Conservation (phyloP, 306 rosid genomes). For the Ormosia emarginata region DNA sequence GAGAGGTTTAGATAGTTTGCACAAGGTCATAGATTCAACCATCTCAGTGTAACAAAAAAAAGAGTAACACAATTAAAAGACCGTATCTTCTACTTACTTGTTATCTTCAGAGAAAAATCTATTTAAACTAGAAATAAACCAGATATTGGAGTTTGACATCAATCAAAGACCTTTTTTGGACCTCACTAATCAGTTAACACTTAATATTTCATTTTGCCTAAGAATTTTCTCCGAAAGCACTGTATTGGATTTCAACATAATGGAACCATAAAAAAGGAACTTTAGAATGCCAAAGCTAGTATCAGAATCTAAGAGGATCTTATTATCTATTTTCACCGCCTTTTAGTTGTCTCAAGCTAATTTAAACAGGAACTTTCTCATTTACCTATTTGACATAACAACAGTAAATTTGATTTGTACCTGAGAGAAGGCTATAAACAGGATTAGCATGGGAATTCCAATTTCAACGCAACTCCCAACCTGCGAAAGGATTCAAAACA, state of each 20-base stretch:
- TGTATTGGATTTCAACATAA: not conserved
- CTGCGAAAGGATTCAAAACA: conserved; percentile 43
- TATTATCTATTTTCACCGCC: not conserved
- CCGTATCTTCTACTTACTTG: not conserved
- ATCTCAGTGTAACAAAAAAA: not conserved
- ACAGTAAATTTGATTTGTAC: conserved; percentile 30
- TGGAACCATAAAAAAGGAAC: not conserved
- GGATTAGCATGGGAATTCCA: conserved; percentile 91
- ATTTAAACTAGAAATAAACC: no score
- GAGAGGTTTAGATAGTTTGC: not conserved
- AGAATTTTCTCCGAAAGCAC: not conserved
- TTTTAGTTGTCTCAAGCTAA: not conserved
- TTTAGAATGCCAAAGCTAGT: no score
- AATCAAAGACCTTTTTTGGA: not conserved
- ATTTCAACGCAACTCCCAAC: conserved; percentile 96
- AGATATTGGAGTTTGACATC: no score
- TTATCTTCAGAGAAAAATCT: no score
- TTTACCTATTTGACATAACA: not conserved
- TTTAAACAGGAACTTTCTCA: not conserved
- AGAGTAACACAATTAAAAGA: not conserved
- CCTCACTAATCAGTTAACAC: not conserved
- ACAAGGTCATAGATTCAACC: not conserved
- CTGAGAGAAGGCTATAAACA: conserved; percentile 85
- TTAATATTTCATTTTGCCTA: not conserved
- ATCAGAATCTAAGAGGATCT: not conserved